Conservation (phyloP, 495 filamentous ascomycete species). For the Neurospora terricola region DNA sequence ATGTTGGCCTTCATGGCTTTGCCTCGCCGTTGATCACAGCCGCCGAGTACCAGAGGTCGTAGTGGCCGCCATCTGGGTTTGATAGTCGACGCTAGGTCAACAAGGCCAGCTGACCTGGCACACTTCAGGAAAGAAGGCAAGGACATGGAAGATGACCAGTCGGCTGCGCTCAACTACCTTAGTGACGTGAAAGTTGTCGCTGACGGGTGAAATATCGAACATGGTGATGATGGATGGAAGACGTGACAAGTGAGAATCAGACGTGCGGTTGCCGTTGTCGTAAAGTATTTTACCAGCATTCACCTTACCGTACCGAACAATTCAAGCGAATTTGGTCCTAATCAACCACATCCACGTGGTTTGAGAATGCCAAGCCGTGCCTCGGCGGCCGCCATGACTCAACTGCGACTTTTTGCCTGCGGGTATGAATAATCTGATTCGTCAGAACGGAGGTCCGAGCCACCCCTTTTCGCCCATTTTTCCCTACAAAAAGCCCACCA, state of each 20-base stretch:
- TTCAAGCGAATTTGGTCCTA: background rate
- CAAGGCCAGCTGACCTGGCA: background rate
- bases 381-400: background rate
- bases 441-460: background rate
- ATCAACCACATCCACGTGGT: background rate
- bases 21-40: background rate
- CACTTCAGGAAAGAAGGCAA: background rate
- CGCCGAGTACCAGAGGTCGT: background rate
- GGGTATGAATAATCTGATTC: background rate
- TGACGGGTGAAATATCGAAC: background rate
- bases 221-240: background rate
- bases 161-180: background rate
- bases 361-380: background rate
- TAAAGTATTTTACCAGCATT: background rate
- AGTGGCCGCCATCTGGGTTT: background rate
- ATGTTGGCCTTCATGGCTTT: background rate
- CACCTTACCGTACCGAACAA: background rate
- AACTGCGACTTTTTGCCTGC: background rate
- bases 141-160: background rate
- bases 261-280: background rate
- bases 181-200: background rate
- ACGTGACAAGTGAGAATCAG: background rate
- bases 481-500: background rate
- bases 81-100: background rate
- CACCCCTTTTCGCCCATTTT: background rate